These are phyloP conservation scores for Sugiyamaella paludigena DNA, from an alignment of 1,139 yeast genomes.

Conservation along the genomic window DNA sequence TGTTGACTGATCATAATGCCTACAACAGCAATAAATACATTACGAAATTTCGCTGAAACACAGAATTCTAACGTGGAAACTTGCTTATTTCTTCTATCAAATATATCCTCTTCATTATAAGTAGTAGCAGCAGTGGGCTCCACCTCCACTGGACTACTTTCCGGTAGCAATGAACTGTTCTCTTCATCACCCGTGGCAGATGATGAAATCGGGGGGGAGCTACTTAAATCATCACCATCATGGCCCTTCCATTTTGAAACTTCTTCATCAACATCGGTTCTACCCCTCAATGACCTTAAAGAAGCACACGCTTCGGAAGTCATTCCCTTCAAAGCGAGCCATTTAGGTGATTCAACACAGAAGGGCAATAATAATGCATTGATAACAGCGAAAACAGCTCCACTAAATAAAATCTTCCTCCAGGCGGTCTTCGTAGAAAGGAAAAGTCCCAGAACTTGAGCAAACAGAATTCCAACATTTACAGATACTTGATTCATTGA, in stretches of 20 bases:
- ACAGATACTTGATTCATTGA: conserved; percentile 84
- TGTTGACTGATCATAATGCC: conserved; percentile 85
- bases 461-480: conserved; percentile 75
- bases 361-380: conserved; percentile 48
- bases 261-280: conserved; percentile 30
- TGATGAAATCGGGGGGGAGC: background rate
- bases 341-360: conserved; percentile 80
- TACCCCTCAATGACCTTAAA: conserved; percentile 37
- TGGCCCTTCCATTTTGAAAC: conserved; percentile 22
- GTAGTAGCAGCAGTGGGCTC: conserved; percentile 1
- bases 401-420: conserved; percentile 66
- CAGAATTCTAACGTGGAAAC: conserved; percentile 45
- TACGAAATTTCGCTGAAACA: conserved; percentile 49
- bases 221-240: background rate
- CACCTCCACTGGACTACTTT: conserved; percentile 1
- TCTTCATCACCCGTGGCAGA: conserved; percentile 8
- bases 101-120: background rate
- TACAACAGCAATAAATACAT: conserved; percentile 64
- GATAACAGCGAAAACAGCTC: conserved; percentile 51
- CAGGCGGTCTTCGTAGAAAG: conserved; percentile 68
- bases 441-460: conserved; percentile 68
- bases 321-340: conserved; percentile 52
- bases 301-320: conserved; percentile 39
- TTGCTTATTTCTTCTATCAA: conserved; percentile 10
- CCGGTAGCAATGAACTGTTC: background rate